Percentiles rank a stretch among this genome's conserved stretches.
These are phyloP conservation scores for Blastocladiella emersonii DNA, from an alignment of 371 early-diverging fungal species.

Conservation along the genomic window DNA sequence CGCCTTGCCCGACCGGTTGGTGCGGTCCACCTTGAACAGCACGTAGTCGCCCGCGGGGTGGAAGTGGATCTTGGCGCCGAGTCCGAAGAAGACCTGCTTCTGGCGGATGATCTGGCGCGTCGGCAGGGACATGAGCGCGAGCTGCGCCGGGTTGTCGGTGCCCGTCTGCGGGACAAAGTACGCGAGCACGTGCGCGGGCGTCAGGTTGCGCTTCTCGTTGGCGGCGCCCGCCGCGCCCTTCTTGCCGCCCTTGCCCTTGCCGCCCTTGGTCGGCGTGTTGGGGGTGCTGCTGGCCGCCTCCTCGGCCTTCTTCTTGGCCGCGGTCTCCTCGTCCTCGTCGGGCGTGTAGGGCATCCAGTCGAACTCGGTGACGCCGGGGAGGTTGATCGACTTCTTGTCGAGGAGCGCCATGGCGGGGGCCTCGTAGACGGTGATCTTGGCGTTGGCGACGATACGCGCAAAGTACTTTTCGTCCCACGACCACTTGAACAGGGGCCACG, in stretches of 20 bases:
- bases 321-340: slow-evolving; percentile 18
- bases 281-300: too few relatives aligned
- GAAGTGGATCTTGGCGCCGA: slow-evolving; percentile 74
- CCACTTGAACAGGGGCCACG: slow-evolving; percentile 96
- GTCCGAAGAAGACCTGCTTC: slow-evolving; percentile 92
- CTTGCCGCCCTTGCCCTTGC: not conserved
- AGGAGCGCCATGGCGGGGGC: slow-evolving; percentile 81
- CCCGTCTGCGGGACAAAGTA: slow-evolving; percentile 93
- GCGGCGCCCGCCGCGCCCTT: too few relatives aligned
- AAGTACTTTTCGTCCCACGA: slow-evolving; percentile 84
- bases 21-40: slow-evolving; percentile 80
- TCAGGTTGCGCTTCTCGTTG: slow-evolving; percentile 7
- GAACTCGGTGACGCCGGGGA: slow-evolving; percentile 77
- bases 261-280: not conserved
- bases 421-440: slow-evolving; percentile 75
- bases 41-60: slow-evolving; percentile 80
- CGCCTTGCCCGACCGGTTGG: slow-evolving; percentile 83
- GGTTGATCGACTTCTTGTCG: slow-evolving; percentile 85
- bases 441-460: slow-evolving; percentile 71
- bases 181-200: slow-evolving; percentile 60
- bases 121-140: slow-evolving; percentile 75
- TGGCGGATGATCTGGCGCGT: slow-evolving; percentile 71
- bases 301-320: slow-evolving; percentile 18
- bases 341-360: slow-evolving; percentile 66
- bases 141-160: slow-evolving; percentile 84